Base-by-base conservation (phyloP, 2,329 filamentous ascomycete species). In the Neonectria ditissima region DNA sequence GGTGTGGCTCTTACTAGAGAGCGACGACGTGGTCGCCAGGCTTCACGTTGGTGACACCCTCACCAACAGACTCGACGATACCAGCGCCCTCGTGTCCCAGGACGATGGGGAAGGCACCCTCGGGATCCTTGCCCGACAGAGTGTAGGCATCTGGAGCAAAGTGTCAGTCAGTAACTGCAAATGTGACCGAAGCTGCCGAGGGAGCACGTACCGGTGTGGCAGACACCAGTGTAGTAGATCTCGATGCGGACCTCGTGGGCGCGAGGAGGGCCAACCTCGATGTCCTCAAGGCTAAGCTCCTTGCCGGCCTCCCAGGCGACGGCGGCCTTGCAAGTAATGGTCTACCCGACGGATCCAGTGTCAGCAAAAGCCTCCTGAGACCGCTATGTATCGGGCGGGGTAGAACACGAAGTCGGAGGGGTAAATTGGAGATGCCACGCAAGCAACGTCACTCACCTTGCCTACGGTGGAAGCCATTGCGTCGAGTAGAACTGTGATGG, bases 181-280 rank as follows among this genome's bases (percentile, higher is more conserved):
- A 37, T 13, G 45, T 32, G 45, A 32, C 10, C 28, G 41, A 65
- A 64, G 55, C 44, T 39, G 43, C 18, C 13, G 26, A 43, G 4
- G 58, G 44, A 57, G 24, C 65, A 44, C 80, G 73, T 83, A 96
- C 93, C 93, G 79, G 95, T 99, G 84, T 99, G 96, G 86, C 96
- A 99, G 79, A 99, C 96, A 82, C 96, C 96, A 57, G 96, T 99
- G 86, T 97, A 97, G 86, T 95, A 91, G 79, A 98, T 93, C 85
- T 98, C 84, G 78, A 99, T 97, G 75, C 96, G 93, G 77, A 99
- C 96, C 84, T 99, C 96, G 82, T 97, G 89, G 66, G 95, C 94
- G 81, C 87, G 90, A 64, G 96, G 96, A 67, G 95, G 92, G 56
- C 86, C 89, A 70, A 99, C 96, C 83, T 98, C 94, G 75, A 99